Percentiles rank a stretch among this genome's conserved stretches.
phyloP scores from a whole-genome alignment of 805 yeast species.

The Wickerhamomyces kurtzmanii region DNA sequence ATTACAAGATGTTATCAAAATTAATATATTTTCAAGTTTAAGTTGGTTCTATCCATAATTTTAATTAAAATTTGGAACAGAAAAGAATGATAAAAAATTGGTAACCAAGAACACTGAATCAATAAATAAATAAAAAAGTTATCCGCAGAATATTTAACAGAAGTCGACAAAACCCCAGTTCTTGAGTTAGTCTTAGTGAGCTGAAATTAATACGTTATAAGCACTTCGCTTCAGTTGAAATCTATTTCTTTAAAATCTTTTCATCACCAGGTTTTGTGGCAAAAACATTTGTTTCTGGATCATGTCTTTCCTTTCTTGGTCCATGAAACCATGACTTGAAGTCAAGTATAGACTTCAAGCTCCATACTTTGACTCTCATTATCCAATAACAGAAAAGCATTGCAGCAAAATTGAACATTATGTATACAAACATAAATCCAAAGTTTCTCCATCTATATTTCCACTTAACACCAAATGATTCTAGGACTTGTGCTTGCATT shows the following conservation, averaged over 20 bases:
- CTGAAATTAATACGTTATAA: too few species aligned
- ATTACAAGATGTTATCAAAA: too few species aligned
- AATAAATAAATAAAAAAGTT: too few species aligned
- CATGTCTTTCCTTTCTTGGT: constrained; percentile 36
- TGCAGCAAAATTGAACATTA: constrained; percentile 25
- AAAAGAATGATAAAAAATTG: too few species aligned
- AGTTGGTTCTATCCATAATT: too few species aligned
- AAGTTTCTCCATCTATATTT: constrained; percentile 56
- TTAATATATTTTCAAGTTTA: too few species aligned
- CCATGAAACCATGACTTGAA: constrained; percentile 30
- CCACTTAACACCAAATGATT: constrained; percentile 25
- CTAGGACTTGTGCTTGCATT: constrained; percentile 50
- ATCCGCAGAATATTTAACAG: too few species aligned
- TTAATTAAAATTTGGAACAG: too few species aligned
- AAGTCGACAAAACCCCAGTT: too few species aligned
- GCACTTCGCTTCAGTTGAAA: too few species aligned
- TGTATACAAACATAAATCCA: constrained; percentile 39
- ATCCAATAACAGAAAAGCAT: constrained; percentile 27
- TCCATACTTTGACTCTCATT: constrained; percentile 29
- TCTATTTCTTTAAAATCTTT: constrained; percentile 17
- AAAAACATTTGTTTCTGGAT: constrained; percentile 33
- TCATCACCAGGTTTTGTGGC: constrained; percentile 28
- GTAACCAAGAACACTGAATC: too few species aligned
- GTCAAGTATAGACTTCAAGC: constrained; percentile 20
- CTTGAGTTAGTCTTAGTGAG: too few species aligned